Evolutionary conservation across 257 asterid genomes (phyloP).

Genomic region (Fraxinus cuspidata): DNA sequence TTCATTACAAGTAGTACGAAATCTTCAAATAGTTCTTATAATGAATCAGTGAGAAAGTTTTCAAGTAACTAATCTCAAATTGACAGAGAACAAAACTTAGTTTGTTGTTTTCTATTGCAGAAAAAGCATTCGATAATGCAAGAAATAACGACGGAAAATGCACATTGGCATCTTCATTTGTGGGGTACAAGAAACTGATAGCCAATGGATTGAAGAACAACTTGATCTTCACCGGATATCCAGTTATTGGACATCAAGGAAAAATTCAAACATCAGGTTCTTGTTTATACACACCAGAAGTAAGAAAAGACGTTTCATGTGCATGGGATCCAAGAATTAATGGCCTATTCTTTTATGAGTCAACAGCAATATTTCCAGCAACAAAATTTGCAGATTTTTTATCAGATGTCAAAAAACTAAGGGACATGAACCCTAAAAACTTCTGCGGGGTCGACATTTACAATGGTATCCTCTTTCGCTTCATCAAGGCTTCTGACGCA

Average conservation of each 20-base stretch:
- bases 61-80: not conserved
- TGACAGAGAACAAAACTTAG: not conserved
- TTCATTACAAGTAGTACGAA: constrained; percentile 1
- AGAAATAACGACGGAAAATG: constrained; percentile 54
- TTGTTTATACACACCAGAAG: constrained; percentile 60
- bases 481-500: constrained; percentile 53
- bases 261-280: constrained; percentile 87
- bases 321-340: constrained; percentile 79
- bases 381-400: constrained; percentile 44
- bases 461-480: constrained; percentile 76
- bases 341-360: constrained; percentile 68
- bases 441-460: constrained; percentile 81
- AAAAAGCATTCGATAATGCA: constrained; percentile 51
- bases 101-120: constrained; percentile 33
- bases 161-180: constrained; percentile 41
- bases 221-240: constrained; percentile 64
- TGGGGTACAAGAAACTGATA: constrained; percentile 44
- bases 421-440: constrained; percentile 51
- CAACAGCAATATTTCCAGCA: constrained; percentile 60
- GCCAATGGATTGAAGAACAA: constrained; percentile 82
- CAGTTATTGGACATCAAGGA: constrained; percentile 72
- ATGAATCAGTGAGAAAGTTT: not conserved
- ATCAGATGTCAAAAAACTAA: constrained; percentile 49
- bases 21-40: too few relatives aligned
- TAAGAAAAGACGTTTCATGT: constrained; percentile 40